These are phyloP conservation scores for Amniculicola lignicola DNA, from an alignment of 495 filamentous ascomycete species.

Conservation along the genomic window DNA sequence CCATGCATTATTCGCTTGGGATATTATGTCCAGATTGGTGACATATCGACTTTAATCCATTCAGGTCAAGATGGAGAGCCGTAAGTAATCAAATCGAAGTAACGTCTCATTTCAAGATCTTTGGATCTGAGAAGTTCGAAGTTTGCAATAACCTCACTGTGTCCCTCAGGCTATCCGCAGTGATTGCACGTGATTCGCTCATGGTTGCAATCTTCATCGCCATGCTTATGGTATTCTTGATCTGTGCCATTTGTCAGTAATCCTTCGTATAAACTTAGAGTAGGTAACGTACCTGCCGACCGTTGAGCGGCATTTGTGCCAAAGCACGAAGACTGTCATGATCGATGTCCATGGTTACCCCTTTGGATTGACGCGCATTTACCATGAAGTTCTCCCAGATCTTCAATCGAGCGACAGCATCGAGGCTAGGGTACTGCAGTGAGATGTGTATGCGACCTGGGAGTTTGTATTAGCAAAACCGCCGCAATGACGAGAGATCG, in stretches of 20 bases:
- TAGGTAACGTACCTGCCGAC: background rate
- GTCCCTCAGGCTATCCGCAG: background rate
- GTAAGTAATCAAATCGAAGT: no score
- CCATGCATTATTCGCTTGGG: no score
- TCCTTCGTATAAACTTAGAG: background rate
- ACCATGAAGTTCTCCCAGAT: background rate
- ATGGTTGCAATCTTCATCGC: background rate
- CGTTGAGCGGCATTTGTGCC: background rate
- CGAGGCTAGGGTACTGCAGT: background rate
- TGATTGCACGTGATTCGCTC: background rate
- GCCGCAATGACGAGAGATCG: no score
- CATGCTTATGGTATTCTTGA: conserved; percentile 2
- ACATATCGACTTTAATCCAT: no score
- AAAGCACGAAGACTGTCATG: background rate
- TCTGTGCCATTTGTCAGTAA: background rate
- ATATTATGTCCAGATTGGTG: no score
- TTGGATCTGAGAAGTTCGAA: background rate
- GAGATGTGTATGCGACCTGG: background rate
- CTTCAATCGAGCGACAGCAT: background rate
- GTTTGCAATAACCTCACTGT: background rate
- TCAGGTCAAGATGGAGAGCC: no score
- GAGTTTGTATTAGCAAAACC: no score
- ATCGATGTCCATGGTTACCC: background rate
- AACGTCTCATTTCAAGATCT: no score
- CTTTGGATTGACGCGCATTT: background rate